Evolutionary conservation across 2,329 filamentous ascomycete genomes (phyloP).

Genomic region (Emmonsia crescens): DNA sequence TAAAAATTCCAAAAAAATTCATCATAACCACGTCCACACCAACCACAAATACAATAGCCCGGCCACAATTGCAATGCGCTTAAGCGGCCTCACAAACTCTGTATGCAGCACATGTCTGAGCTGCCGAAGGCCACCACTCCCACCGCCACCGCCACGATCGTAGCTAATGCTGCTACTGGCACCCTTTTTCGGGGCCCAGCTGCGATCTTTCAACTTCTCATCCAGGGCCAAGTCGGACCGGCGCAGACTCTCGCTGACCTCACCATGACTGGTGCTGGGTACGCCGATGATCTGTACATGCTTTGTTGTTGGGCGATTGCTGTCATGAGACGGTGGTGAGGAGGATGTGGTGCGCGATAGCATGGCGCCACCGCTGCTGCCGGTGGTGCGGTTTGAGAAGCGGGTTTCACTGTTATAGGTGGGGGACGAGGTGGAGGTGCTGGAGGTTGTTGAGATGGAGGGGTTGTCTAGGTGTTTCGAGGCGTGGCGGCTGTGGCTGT

Average conservation of each 20-base stretch:
- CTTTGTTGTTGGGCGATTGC: constrained; percentile 2
- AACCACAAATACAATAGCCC: constrained; percentile 57
- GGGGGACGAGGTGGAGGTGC: constrained; percentile 5
- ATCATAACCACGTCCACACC: constrained; percentile 48
- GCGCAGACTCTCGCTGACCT: constrained; percentile 28
- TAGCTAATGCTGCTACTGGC: background rate
- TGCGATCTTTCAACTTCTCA: constrained; percentile 23
- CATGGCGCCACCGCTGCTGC: constrained; percentile 3
- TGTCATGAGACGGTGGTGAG: constrained; percentile 5
- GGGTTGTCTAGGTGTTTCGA: constrained; percentile 22
- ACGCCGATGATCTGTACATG: constrained; percentile 6
- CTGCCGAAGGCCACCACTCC: constrained; percentile 21
- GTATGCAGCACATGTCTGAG: constrained; percentile 38
- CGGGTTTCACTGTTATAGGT: constrained; percentile 3
- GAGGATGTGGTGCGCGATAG: constrained; percentile 5
- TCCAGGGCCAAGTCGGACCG: constrained; percentile 15
- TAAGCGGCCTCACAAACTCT: constrained; percentile 53
- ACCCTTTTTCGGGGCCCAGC: constrained; percentile 1
- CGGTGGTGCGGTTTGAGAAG: constrained; percentile 8
- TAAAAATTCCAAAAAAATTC: constrained; percentile 8
- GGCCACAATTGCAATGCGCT: constrained; percentile 54
- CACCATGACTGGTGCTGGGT: constrained; percentile 4
- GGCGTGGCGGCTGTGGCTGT: constrained; percentile 20
- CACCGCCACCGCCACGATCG: constrained; percentile 11
- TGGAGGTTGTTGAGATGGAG: constrained; percentile 8